Evolutionary conservation across 2,329 filamentous ascomycete genomes (phyloP), one percentile per base, ranked within the genome.

Genomic region (Lasiodiplodia sp.): DNA sequence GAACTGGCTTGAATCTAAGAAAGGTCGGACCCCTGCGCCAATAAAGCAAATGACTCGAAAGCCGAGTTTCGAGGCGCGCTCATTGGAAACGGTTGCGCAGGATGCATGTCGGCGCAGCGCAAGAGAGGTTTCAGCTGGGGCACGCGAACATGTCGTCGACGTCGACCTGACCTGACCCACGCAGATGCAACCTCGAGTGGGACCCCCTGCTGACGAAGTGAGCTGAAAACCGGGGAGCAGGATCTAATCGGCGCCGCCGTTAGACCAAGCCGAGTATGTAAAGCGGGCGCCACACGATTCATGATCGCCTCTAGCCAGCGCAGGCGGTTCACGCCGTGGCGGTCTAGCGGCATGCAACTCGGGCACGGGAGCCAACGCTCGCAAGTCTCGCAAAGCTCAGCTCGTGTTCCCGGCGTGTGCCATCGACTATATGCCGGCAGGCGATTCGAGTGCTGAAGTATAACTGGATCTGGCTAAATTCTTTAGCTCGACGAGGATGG

Each of bases 201-300:
- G 3, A 18, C 28, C 12, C 18, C 58, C n/a, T 37, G 60, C 44
- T 64, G 60, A 52, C n/a, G n/a, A 53, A 25, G 25, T 34, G 51
- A 44, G 63, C 51, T 66, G 49, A 40, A 55, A 56, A 66, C 63
- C 63, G 51, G 63, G 63, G 49, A 66, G 34, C 63, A 66, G 51
- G 51, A 64, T 52, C 60, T 64, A 64, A 66, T 55, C 63, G 21
- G 63, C 63, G 63, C 63, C 63, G 63, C 63, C 63, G 63, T 66
- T 66, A 56, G 25, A 37, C 63, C 52, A 66, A 47, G 34, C 11
- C 49, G 14, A 56, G 25, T 56, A 34, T 34, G 31, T 34, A 66
- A 38, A 55, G 49, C 52, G 51, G 51, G 21, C 44, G 63, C 63
- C 51, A 56, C 63, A 51, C 63, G 63, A 66, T 66, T 66, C 63